These are phyloP conservation scores for cucumber (Cucumis sativus) DNA, from an alignment of 306 rosid genomes.

Conservation along the genomic window Cucumber_9930_V3 NC_026659.2:19867001-19867500, in stretches of 20 bases:
- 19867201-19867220: conserved; percentile 77
- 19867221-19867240: conserved; percentile 99
- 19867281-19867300: conserved; percentile 28
- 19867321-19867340: not conserved
- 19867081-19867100: not conserved
- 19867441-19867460: too few relatives aligned
- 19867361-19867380: not conserved
- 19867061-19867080: not conserved
- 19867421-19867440: not conserved
- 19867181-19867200: conserved; percentile 85
- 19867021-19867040: not conserved
- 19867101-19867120: not conserved
- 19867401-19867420: not conserved
- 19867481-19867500: too few relatives aligned
- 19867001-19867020: not conserved
- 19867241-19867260: conserved; percentile 98
- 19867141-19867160: not conserved
- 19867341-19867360: not conserved
- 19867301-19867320: conserved; percentile 18
- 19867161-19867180: conserved; percentile 79
- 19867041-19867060: not conserved
- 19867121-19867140: not conserved
- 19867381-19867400: not conserved
- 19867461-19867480: too few relatives aligned
- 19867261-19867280: conserved; percentile 90